Conservation (phyloP, 2,329 filamentous ascomycete species). For the Xylariaceae sp. region DNA sequence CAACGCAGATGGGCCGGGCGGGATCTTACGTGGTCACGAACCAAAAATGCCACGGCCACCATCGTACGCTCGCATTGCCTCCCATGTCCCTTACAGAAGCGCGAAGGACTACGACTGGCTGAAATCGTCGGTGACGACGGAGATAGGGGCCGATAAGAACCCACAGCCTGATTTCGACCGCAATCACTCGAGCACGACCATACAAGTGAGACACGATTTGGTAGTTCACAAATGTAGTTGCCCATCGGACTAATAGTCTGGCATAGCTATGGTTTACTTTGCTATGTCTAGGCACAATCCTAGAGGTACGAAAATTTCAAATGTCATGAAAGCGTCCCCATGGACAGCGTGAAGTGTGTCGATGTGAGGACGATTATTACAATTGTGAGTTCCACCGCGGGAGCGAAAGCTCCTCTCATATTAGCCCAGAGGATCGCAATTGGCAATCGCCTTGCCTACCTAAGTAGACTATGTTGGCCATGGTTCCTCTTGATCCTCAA, state of each 20-base stretch:
- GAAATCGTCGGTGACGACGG: conserved; percentile 25
- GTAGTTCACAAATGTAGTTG: conserved; percentile 18
- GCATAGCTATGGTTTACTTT: neutral
- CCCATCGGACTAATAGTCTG: conserved; percentile 56
- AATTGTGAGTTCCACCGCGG: no score
- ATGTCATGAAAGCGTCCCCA: no score
- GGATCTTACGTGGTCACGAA: conserved; percentile 1
- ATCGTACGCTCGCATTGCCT: conserved; percentile 10
- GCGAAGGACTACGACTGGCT: conserved; percentile 18
- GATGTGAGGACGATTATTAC: no score
- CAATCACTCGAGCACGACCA: conserved; percentile 14
- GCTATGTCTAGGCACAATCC: neutral
- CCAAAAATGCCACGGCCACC: conserved; percentile 8
- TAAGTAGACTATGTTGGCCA: no score
- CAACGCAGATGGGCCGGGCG: conserved; percentile 19
- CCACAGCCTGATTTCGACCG: neutral
- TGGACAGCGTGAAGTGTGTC: no score
- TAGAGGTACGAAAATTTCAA: neutral
- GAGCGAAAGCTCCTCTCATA: no score
- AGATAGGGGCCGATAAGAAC: conserved; percentile 18
- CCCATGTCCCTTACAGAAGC: neutral
- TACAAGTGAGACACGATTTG: conserved; percentile 25
- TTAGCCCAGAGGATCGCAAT: no score
- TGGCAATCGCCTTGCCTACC: no score
- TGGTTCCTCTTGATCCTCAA: no score